Base-by-base conservation (phyloP, 1,139 yeast genomes). In the Candida sanyaensis region DNA sequence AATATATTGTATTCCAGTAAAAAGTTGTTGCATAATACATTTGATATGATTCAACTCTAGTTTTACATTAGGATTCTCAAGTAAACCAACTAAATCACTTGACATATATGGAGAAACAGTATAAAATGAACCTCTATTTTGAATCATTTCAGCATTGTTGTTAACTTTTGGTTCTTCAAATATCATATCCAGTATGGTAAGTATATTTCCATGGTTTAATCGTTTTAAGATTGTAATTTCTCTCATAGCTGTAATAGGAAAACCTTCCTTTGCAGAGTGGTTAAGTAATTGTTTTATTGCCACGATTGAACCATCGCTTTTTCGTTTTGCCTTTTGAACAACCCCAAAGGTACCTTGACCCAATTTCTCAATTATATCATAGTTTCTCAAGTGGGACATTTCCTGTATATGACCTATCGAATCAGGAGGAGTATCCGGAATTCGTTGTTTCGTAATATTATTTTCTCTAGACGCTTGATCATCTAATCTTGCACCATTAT, bases 41-140 rank as follows among this genome's bases (percentile, higher is more conserved):
- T 95, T 95, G 54, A 90, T 88, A 53, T 89, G 92, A 0, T 86
- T 68, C 40, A 85, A 72, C 11, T 77, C 65, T 31, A 93, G 68
- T 9, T 67, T 57, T 2, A 92, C 81, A n/a, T 79, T 70, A 1
- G 96, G 93, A 63, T 92, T 93, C 59, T 88, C 93, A 48, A 95
- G 71, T n/a, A 95, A 70, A 2, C 99, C 99, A 4, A 96, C 91
- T 54, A 95, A 75, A 69, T 95, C 99, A 28, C 91, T 88, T 13
- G 91, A 84, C 93, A 93, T 91, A 61, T 92, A 95, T 0, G 97
- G 96, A 38, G 93, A 81, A 4, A 93, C 96, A 69, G 96, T 91
- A 66, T 86, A 92, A 58, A 91, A 89, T 39, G 75, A 68, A 1
- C 83, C 83, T 39, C 83, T 61, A 39, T 71, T 73, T 39, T 70